phyloP scores from a whole-genome alignment of 2,329 filamentous ascomycete genomes.

The Fusarium luffae region DNA sequence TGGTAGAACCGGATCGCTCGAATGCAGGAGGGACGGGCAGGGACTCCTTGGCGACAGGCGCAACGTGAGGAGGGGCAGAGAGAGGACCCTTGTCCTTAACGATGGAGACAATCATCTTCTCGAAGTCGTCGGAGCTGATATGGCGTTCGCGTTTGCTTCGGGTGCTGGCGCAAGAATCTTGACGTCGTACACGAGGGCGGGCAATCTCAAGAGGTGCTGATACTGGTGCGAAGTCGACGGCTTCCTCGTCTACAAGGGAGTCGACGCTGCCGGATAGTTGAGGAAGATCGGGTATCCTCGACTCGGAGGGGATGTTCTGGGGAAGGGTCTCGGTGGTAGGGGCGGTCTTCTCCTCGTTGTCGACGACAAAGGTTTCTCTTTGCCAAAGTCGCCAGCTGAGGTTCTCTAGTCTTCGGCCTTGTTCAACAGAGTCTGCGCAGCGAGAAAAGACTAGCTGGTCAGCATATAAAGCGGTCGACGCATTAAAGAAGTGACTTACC shows the following conservation, averaged over 20 bases:
- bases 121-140: conserved; percentile 90
- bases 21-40: conserved; percentile 48
- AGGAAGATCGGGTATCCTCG: conserved; percentile 67
- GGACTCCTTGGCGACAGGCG: conserved; percentile 56
- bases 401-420: conserved; percentile 93
- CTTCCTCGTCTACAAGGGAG: conserved; percentile 76
- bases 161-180: conserved; percentile 76
- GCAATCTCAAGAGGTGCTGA: conserved; percentile 67
- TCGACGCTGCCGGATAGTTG: conserved; percentile 83
- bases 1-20: conserved; percentile 58
- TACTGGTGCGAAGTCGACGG: conserved; percentile 67
- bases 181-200: conserved; percentile 74
- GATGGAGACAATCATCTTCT: conserved; percentile 94
- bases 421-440: conserved; percentile 92
- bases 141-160: conserved; percentile 85
- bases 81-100: conserved; percentile 83
- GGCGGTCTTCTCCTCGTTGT: conserved; percentile 71
- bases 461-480: conserved; percentile 41
- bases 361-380: conserved; percentile 76
- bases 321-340: conserved; percentile 60
- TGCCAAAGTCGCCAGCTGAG: conserved; percentile 97
- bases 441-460: conserved; percentile 82
- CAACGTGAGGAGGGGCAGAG: conserved; percentile 52
- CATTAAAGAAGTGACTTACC: conserved; percentile 68
- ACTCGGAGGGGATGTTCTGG: conserved; percentile 59